phyloP scores from a whole-genome alignment of 176 grass and related monocot genomes.

The Bolboschoenus planiculmis region DNA sequence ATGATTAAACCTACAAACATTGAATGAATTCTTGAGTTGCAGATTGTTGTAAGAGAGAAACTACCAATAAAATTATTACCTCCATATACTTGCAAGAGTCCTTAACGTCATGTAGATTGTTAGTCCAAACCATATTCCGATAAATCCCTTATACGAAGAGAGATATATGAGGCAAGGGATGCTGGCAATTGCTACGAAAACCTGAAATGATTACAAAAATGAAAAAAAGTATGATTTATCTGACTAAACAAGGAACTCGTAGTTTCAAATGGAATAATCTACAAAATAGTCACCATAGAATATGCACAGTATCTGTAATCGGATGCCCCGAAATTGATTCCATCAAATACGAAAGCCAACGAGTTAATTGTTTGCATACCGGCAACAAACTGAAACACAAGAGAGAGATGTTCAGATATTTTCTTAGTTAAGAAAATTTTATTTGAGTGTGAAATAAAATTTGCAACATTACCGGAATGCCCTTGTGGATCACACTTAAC shows the following conservation, averaged over 20 bases:
- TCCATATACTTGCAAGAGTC: slow-evolving; percentile 69
- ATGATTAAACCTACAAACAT: neutral
- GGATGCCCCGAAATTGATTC: slow-evolving; percentile 84
- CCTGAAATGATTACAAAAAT: slow-evolving; percentile 24
- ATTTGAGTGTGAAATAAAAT: too few species aligned
- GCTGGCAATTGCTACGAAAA: slow-evolving; percentile 63
- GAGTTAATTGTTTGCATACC: slow-evolving; percentile 80
- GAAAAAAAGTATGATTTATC: neutral
- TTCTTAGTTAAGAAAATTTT: neutral
- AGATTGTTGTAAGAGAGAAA: neutral
- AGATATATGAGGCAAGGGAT: slow-evolving; percentile 49
- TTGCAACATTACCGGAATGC: slow-evolving; percentile 66
- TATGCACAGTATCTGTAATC: slow-evolving; percentile 85
- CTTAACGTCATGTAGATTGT: slow-evolving; percentile 77
- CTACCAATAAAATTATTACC: slow-evolving; percentile 31
- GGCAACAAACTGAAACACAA: slow-evolving; percentile 52
- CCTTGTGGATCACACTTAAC: slow-evolving; percentile 48
- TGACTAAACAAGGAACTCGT: neutral
- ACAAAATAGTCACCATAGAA: slow-evolving; percentile 53
- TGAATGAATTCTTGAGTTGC: neutral
- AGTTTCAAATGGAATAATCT: neutral
- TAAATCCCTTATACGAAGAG: slow-evolving; percentile 41
- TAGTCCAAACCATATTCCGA: slow-evolving; percentile 83
- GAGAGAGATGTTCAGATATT: neutral
- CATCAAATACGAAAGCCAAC: slow-evolving; percentile 87